Evolutionary conservation across 305 asterid species (phyloP).

Genomic region (Fraxinus xanthoxyloides): DNA sequence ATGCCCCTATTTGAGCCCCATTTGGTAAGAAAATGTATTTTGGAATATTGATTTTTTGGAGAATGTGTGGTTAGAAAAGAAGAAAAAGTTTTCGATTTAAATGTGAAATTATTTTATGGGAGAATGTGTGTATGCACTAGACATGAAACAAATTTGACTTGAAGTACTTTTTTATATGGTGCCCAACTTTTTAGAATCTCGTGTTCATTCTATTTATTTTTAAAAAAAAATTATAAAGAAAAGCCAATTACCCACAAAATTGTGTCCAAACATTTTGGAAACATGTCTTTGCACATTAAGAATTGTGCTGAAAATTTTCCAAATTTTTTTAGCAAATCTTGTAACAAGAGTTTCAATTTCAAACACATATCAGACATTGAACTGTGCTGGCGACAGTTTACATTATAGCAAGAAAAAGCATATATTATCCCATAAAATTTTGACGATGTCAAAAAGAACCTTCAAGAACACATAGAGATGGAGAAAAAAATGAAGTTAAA

Average conservation of each 20-base stretch:
- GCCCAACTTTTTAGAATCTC: background rate
- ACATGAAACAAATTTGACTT: background rate
- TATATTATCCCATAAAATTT: conserved; percentile 7
- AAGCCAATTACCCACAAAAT: background rate
- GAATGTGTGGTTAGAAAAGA: too few species aligned
- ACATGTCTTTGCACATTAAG: background rate
- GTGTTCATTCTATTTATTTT: background rate
- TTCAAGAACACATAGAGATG: background rate
- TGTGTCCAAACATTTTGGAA: background rate
- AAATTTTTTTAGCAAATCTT: too few species aligned
- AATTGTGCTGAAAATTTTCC: background rate
- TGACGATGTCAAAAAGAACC: conserved; percentile 7
- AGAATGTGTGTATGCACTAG: background rate
- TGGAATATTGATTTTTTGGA: too few species aligned
- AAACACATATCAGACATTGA: background rate
- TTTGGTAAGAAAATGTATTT: too few species aligned
- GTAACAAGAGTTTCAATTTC: background rate
- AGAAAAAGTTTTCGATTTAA: too few species aligned
- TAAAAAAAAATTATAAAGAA: background rate
- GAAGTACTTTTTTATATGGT: background rate
- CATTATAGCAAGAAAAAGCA: conserved; percentile 14
- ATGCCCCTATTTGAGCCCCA: too few species aligned
- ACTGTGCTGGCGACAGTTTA: background rate
- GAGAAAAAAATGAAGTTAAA: conserved; percentile 3
- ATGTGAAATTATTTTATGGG: too few species aligned